Percentiles rank a stretch among this genome's conserved stretches.
phyloP scores from a whole-genome alignment of 1,284 basidiomycete genomes.

The Pascua sp. region DNA sequence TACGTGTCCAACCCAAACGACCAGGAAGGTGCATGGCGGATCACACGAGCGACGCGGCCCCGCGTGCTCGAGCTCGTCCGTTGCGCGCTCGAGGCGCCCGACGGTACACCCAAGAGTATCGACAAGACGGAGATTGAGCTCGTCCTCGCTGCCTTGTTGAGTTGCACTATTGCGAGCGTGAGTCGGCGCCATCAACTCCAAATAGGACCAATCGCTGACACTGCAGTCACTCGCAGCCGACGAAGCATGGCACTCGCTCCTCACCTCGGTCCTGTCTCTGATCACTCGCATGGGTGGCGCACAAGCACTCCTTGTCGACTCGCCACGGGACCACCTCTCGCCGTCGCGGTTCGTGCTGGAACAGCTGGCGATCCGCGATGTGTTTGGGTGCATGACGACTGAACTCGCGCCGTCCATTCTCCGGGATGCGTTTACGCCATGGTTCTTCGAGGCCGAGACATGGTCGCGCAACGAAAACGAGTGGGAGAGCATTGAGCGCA shows the following conservation, averaged over 20 bases:
- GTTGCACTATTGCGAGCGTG: constrained; percentile 44
- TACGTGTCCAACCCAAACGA: constrained; percentile 34
- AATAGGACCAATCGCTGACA: constrained; percentile 10
- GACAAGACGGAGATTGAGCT: constrained; percentile 38
- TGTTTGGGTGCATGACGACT: constrained; percentile 47
- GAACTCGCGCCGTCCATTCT: constrained; percentile 40
- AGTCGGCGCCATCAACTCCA: constrained; percentile 9
- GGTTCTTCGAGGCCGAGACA: constrained; percentile 44
- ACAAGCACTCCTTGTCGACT: constrained; percentile 34
- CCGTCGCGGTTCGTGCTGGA: constrained; percentile 43
- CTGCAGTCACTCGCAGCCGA: constrained; percentile 39
- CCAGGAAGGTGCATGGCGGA: constrained; percentile 33
- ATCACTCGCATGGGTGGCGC: constrained; percentile 43
- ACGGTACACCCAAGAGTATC: constrained; percentile 27
- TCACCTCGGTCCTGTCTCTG: constrained; percentile 36
- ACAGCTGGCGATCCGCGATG: constrained; percentile 45
- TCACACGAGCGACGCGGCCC: constrained; percentile 28
- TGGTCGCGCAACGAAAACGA: constrained; percentile 38
- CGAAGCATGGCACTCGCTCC: constrained; percentile 44
- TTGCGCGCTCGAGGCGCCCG: constrained; percentile 25
- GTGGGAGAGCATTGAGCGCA: constrained; percentile 44
- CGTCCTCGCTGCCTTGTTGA: constrained; percentile 39
- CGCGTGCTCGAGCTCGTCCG: constrained; percentile 32
- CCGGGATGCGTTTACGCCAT: constrained; percentile 40
- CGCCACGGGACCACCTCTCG: constrained; percentile 33